Evolutionary conservation across 306 rosid genomes (phyloP).

Genomic region (Neltuma alba): DNA sequence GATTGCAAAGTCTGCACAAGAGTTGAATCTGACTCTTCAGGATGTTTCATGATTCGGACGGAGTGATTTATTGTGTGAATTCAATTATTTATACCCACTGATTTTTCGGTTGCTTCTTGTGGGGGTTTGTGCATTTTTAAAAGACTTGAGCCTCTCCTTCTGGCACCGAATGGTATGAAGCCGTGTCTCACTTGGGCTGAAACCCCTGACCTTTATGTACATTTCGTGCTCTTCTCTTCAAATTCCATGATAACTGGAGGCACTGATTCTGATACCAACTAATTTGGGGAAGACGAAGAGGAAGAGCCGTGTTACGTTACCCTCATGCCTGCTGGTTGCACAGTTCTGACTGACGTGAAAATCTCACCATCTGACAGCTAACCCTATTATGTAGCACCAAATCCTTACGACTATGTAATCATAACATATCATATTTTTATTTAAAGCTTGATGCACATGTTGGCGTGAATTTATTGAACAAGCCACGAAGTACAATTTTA

Average conservation of each 20-base stretch:
- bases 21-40: slow-evolving; percentile 82
- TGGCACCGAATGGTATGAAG: slow-evolving; percentile 50
- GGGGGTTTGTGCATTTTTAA: slow-evolving; percentile 63
- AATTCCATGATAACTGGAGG: slow-evolving; percentile 45
- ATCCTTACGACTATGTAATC: slow-evolving; percentile 26
- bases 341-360: slow-evolving; percentile 48
- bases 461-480: slow-evolving; percentile 26
- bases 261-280: slow-evolving; percentile 47
- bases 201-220: slow-evolving; percentile 55
- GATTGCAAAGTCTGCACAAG: slow-evolving; percentile 86
- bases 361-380: slow-evolving; percentile 42
- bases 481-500: not conserved
- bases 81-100: slow-evolving; percentile 32
- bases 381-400: slow-evolving; percentile 42
- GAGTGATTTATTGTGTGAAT: slow-evolving; percentile 25
- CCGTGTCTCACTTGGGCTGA: slow-evolving; percentile 40
- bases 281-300: slow-evolving; percentile 46
- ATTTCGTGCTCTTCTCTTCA: slow-evolving; percentile 34
- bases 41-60: slow-evolving; percentile 62
- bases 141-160: slow-evolving; percentile 48
- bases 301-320: slow-evolving; percentile 31
- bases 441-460: slow-evolving; percentile 12
- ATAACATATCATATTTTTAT: slow-evolving; percentile 30
- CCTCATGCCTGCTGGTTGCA: slow-evolving; percentile 52
- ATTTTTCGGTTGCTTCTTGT: slow-evolving; percentile 38